Evolutionary conservation across 352 stramenopile species (phyloP).

Genomic region (Hyaloperonospora brassicae): DNA sequence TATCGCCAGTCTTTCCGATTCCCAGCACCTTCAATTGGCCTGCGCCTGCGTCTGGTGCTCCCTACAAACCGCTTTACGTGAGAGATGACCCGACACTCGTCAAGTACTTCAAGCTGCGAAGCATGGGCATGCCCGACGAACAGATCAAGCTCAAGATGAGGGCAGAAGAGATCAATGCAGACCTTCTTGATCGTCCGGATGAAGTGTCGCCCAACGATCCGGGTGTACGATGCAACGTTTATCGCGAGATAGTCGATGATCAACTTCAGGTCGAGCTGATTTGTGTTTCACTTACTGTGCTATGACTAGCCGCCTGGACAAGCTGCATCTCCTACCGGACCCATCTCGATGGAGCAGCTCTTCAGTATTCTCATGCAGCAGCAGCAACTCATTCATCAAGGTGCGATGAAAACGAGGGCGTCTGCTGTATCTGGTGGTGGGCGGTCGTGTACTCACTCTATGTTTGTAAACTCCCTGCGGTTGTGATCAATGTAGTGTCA

Average conservation of each 20-base stretch:
- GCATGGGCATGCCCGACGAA: conserved; percentile 77
- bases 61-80: conserved; percentile 64
- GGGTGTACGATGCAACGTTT: conserved; percentile 36
- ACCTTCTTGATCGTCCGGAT: conserved; percentile 58
- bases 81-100: conserved; percentile 65
- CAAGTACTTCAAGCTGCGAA: conserved; percentile 79
- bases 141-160: conserved; percentile 83
- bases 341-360: conserved; percentile 80
- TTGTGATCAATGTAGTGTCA: conserved; percentile 32
- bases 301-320: conserved; percentile 31
- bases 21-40: conserved; percentile 22
- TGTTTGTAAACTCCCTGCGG: background rate
- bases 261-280: background rate
- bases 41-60: conserved; percentile 18
- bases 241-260: background rate
- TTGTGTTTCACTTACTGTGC: conserved; percentile 1
- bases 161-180: conserved; percentile 50
- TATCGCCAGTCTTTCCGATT: conserved; percentile 11
- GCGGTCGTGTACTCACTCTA: conserved; percentile 9
- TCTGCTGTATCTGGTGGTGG: too few relatives aligned
- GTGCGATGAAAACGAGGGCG: conserved; percentile 12
- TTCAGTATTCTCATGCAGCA: conserved; percentile 85
- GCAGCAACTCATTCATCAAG: conserved; percentile 83
- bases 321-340: conserved; percentile 21
- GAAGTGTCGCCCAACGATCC: conserved; percentile 73